Evolutionary conservation across 805 yeast species (phyloP), one percentile per base, ranked within the genome.

Genomic region (Kazachstania kunashirensis): DNA sequence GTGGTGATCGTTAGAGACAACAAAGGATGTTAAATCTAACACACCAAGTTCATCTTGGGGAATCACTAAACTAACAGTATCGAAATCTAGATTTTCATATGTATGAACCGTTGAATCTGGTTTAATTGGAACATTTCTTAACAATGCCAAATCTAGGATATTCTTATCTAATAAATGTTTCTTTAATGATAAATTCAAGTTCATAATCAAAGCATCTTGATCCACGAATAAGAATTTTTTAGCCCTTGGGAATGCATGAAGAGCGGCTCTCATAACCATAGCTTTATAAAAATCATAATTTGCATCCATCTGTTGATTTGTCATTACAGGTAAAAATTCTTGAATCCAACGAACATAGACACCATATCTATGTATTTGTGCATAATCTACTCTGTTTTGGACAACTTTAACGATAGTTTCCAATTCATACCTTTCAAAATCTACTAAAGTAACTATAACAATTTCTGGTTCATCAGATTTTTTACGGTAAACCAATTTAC

Each of bases 201-300:
- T 73, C 84, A 83, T 80, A 39, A 89, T 77, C 36, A 85, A 60
- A 0, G 89, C 76, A 50, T 79, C 76, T 46, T 82, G 73, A 55
- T 84, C 95, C 30, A 92, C 54, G 52, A 77, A 88, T 92, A 96
- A 84, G 52, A 88, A 79, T 67, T 84, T 81, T 55, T 84, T 76
- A n/a, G 96, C 82, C 33, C 78, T 67, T 1, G 97, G 97, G 65
- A 86, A 86, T 0, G 95, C 92, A 56, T 73, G 75, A 79, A 89
- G 77, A n/a, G 97, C 96, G 29, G 88, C 92, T 42, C 94, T 71
- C 54, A 84, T 57, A 37, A 52, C 34, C 37, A 58, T 21, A 18
- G 50, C 55, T 43, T 47, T 60, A 20, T 49, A 40, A 29, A 33
- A 48, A 11, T 56, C 58, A 34, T 49, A 46, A 36, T 41, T 39